phyloP scores from a whole-genome alignment of 2,329 filamentous ascomycete genomes.

The Apiospora kogelbergensis region DNA sequence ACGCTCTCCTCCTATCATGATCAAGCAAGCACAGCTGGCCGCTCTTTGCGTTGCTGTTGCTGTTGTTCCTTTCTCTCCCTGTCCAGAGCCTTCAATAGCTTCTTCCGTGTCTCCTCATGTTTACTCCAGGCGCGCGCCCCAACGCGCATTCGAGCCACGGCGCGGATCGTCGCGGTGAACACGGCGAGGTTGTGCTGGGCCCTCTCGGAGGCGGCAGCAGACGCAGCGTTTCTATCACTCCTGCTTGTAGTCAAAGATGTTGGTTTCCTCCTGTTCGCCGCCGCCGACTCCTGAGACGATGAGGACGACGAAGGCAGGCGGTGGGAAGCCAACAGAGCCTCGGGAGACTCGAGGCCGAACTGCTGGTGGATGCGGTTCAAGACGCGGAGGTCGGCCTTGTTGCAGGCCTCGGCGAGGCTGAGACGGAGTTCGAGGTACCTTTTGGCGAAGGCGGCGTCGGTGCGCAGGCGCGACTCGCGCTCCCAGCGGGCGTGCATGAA shows the following conservation, averaged over 20 bases:
- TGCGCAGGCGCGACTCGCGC: constrained; percentile 77
- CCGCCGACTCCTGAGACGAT: not conserved
- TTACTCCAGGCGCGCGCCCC: constrained; percentile 49
- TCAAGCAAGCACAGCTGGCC: not conserved
- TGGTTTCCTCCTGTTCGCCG: not conserved
- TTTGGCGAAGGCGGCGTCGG: constrained; percentile 84
- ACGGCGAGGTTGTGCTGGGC: constrained; percentile 38
- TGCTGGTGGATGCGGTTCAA: constrained; percentile 78
- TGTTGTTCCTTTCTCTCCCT: not conserved
- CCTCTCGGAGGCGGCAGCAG: not conserved
- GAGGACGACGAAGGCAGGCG: not conserved
- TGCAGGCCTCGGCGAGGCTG: constrained; percentile 85
- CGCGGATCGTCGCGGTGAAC: constrained; percentile 49
- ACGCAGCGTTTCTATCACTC: not conserved
- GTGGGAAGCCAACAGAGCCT: constrained; percentile 23
- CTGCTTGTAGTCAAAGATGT: not conserved
- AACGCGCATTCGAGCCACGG: constrained; percentile 51
- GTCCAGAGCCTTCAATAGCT: constrained; percentile 40
- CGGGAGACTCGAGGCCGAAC: constrained; percentile 38
- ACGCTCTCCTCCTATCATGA: not conserved
- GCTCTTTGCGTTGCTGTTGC: not conserved
- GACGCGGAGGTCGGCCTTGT: constrained; percentile 85
- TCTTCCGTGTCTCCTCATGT: constrained; percentile 50
- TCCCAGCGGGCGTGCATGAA: constrained; percentile 82
- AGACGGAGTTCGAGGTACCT: constrained; percentile 77